Conservation (phyloP, 2,329 filamentous ascomycete species). For the Alternaria brassicicola region DNA sequence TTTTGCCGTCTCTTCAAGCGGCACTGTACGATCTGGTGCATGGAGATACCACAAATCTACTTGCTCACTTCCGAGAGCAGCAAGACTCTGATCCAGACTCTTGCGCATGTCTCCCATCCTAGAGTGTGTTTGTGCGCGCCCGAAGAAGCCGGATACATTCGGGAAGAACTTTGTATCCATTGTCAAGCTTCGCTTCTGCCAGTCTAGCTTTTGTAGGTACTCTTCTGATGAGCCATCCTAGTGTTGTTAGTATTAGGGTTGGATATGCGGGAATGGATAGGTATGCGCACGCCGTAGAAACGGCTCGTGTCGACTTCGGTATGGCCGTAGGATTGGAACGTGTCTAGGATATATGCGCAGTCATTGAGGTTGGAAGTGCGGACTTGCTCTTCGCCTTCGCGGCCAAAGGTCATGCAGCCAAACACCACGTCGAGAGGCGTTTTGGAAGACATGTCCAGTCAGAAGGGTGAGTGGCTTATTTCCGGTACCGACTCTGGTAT, state of each 20-base stretch:
- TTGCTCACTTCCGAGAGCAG: constrained; percentile 44
- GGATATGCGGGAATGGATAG: not conserved
- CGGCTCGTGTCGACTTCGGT: constrained; percentile 49
- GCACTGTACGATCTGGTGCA: constrained; percentile 51
- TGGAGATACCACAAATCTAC: constrained; percentile 57
- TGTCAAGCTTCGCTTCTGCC: constrained; percentile 48
- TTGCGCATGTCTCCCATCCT: constrained; percentile 35
- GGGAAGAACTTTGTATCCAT: constrained; percentile 55
- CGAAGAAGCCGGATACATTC: constrained; percentile 27
- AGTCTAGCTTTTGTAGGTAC: constrained; percentile 51
- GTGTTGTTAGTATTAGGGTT: not conserved
- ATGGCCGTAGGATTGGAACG: constrained; percentile 40
- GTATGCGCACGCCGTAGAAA: constrained; percentile 39
- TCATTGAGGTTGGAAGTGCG: constrained; percentile 24
- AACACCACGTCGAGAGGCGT: constrained; percentile 40
- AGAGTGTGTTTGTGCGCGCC: constrained; percentile 31
- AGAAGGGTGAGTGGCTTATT: not conserved
- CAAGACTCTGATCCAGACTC: constrained; percentile 46
- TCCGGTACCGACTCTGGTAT: not conserved
- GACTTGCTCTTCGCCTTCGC: constrained; percentile 26
- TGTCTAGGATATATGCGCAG: constrained; percentile 37
- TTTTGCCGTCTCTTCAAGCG: constrained; percentile 54
- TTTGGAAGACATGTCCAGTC: constrained; percentile 13
- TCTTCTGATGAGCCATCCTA: constrained; percentile 46
- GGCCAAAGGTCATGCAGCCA: constrained; percentile 50